Base-by-base conservation (phyloP, 495 filamentous ascomycete genomes). In the Staphylotrichum tortipilum region DNA sequence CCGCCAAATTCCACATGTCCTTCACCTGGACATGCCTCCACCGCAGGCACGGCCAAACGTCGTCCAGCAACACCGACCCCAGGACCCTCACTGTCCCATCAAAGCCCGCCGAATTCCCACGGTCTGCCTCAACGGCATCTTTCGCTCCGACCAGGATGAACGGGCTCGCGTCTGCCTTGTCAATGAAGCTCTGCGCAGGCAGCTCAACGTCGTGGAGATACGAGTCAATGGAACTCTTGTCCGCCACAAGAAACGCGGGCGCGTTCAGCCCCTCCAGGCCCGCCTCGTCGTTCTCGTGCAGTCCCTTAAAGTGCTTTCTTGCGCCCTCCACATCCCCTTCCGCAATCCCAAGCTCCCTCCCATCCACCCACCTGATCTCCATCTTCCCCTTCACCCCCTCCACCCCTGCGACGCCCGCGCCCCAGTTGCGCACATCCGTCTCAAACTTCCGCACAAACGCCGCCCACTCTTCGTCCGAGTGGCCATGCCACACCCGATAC, bases 331-430 rank as follows among this genome's bases (percentile, higher is more conserved):
- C 28, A 14, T 54, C 55, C 6, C 51, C 44, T 47, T 58, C 51
- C 0, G 47, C 37, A 52, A 54, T 48, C 3, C 47, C 55, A 15
- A 34, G 10, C 7, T 51, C 50, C 29, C 47, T 12, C 21, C 55
- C 51, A 24, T 58, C 55, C 14, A 58, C 22, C 55, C 55, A 58
- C 38, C 37, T 31, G 21, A 58, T 51, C 51, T 47, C 38, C 22
- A 21, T 9, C 18, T 35, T 47, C 4, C n/a, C 24, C 31, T 37
- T 51, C 11, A 51, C 23, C 15, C 17, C 47, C 3, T 43, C 51
- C 1, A 10, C 47, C 18, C 39, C 45, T 3, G 28, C 38, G 1
- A 48, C 46, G 10, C 42, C 55, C 8, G 26, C 36, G 2, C 47
- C 47, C 46, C 50, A 53, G 17, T 19, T 30, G 14, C 26, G 30